Evolutionary conservation across 225 moss, liverwort and hornwort genomes (phyloP).

Genomic region (Marchantia paleacea): DNA sequence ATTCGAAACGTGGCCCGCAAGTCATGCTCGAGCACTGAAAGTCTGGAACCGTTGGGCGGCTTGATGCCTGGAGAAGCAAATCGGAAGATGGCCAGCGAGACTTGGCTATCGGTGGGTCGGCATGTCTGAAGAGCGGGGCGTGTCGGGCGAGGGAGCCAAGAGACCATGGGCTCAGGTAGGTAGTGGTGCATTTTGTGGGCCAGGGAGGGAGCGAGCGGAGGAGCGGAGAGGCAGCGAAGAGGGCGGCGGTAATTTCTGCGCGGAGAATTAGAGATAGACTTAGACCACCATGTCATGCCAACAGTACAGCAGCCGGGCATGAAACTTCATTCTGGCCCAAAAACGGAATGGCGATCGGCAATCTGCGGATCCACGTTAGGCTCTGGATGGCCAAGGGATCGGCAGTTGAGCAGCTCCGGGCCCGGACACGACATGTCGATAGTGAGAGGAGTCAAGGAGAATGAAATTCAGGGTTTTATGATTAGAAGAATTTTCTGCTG

Average conservation of each 20-base stretch:
- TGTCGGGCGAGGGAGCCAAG: background rate
- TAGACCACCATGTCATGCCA: background rate
- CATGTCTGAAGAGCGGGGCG: no score
- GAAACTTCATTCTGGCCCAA: background rate
- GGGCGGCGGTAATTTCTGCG: background rate
- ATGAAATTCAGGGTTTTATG: background rate
- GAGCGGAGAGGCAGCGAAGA: background rate
- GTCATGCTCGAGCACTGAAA: no score
- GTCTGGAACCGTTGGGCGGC: no score
- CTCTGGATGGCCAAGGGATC: background rate
- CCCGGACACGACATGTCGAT: background rate
- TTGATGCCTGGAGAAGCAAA: no score
- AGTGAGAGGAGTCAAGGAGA: background rate
- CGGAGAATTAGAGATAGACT: background rate
- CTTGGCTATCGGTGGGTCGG: no score
- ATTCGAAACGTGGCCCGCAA: no score
- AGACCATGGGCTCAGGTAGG: background rate
- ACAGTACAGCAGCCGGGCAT: background rate
- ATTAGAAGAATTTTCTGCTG: background rate
- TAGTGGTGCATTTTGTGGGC: background rate
- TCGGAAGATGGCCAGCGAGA: no score
- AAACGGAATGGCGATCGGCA: background rate
- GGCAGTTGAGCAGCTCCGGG: background rate
- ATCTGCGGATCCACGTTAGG: background rate
- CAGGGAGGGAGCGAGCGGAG: background rate